Evolutionary conservation across 768 basidiomycete species (phyloP).

Genomic region (Strobilomyces dryophilus): DNA sequence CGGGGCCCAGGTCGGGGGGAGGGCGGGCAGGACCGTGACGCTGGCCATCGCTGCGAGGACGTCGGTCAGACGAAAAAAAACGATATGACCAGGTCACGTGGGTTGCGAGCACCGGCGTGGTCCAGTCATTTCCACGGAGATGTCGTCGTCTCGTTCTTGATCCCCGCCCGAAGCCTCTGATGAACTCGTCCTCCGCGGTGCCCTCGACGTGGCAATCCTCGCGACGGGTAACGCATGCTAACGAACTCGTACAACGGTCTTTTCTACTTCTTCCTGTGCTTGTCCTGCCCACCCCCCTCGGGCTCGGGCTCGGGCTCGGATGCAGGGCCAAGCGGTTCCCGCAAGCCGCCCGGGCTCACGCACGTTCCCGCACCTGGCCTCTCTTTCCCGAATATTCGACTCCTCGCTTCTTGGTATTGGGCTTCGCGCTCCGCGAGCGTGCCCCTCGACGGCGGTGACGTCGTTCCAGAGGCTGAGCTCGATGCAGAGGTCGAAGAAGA

Average conservation of each 20-base stretch:
- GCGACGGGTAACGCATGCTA: not conserved
- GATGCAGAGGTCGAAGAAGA: conserved; percentile 10
- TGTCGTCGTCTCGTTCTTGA: not conserved
- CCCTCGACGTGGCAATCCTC: not conserved
- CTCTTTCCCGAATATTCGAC: conserved; percentile 60
- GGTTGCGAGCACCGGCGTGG: not conserved
- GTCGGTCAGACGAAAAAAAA: not conserved
- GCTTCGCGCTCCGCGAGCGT: conserved; percentile 63
- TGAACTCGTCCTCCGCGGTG: not conserved
- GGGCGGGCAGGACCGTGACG: conserved; percentile 23
- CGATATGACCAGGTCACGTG: conserved; percentile 15
- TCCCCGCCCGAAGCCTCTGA: not conserved
- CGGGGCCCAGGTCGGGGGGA: conserved; percentile 21
- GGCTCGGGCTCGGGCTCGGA: conserved; percentile 5
- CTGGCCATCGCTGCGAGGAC: conserved; percentile 18
- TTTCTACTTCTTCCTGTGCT: conserved; percentile 6
- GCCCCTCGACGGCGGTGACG: conserved; percentile 23
- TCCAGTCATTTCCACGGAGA: conserved; percentile 1
- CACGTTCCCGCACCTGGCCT: not conserved
- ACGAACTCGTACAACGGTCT: not conserved
- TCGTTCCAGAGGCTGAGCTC: too few relatives aligned
- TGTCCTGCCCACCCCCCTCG: not conserved
- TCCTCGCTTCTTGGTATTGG: conserved; percentile 67
- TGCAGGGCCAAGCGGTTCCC: conserved; percentile 33
- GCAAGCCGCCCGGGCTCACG: conserved; percentile 7